These are phyloP conservation scores for Candida mesenterica DNA, from an alignment of 1,139 yeast genomes.

Conservation along the genomic window DNA sequence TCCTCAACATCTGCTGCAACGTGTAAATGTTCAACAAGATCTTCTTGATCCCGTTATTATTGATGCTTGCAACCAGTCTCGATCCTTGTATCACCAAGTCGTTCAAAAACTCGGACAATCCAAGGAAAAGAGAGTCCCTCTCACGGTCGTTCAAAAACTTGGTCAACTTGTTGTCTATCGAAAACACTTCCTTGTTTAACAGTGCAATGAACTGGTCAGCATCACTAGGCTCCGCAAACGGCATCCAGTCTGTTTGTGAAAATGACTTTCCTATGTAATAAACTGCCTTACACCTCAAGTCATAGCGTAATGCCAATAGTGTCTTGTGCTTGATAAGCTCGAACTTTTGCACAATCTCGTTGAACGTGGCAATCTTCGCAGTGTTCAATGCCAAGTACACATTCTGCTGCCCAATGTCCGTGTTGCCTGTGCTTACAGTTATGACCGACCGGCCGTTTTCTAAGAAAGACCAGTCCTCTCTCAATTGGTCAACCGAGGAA, in stretches of 20 bases:
- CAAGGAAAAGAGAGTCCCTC: slow-evolving; percentile 40
- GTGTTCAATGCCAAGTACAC: slow-evolving; percentile 37
- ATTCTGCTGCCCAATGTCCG: slow-evolving; percentile 22
- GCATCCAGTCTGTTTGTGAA: slow-evolving; percentile 42
- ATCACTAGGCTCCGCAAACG: slow-evolving; percentile 55
- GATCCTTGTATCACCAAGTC: slow-evolving; percentile 61
- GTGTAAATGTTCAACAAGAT: slow-evolving; percentile 68
- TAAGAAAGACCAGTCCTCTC: slow-evolving; percentile 58
- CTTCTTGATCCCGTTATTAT: slow-evolving; percentile 65
- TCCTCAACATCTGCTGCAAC: slow-evolving; percentile 72
- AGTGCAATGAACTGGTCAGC: slow-evolving; percentile 61
- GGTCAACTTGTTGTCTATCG: slow-evolving; percentile 43
- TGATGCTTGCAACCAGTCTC: slow-evolving; percentile 52
- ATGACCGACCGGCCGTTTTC: slow-evolving; percentile 39
- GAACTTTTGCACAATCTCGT: slow-evolving; percentile 44
- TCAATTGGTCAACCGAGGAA: slow-evolving; percentile 38
- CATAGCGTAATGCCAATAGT: slow-evolving; percentile 61
- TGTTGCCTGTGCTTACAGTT: slow-evolving; percentile 20
- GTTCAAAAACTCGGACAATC: slow-evolving; percentile 59
- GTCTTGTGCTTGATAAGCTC: slow-evolving; percentile 47
- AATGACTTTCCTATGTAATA: slow-evolving; percentile 55
- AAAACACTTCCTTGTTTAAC: slow-evolving; percentile 58
- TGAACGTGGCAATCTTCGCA: slow-evolving; percentile 46
- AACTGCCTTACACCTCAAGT: slow-evolving; percentile 60
- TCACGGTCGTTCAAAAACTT: slow-evolving; percentile 28